These are phyloP conservation scores for Mediolabrus comicus DNA, from an alignment of 108 stramenopile species.

Conservation along the genomic window DNA sequence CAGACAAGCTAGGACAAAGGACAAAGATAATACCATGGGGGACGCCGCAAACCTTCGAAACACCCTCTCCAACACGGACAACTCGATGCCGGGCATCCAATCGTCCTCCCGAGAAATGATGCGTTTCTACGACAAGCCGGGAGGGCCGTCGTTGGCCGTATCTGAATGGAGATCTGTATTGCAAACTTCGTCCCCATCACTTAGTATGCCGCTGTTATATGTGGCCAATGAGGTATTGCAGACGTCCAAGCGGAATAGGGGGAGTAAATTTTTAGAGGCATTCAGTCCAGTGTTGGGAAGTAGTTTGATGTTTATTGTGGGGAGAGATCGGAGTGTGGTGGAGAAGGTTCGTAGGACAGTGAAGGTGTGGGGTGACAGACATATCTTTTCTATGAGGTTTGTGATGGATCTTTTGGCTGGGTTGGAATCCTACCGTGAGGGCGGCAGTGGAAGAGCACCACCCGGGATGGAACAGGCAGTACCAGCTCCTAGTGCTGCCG, in stretches of 20 bases:
- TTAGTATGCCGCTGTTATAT: conserved; percentile 75
- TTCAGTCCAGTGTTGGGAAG: conserved; percentile 73
- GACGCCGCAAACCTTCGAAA: conserved; percentile 36
- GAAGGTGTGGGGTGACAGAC: conserved; percentile 87
- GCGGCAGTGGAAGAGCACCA: not conserved
- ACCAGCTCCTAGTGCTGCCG: conserved; percentile 1
- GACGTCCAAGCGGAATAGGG: conserved; percentile 82
- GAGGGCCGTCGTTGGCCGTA: conserved; percentile 54
- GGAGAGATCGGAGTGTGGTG: conserved; percentile 37
- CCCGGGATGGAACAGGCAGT: not conserved
- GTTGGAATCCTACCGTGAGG: conserved; percentile 63
- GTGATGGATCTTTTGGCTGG: conserved; percentile 73
- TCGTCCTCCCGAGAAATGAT: conserved; percentile 73
- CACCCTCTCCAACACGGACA: conserved; percentile 40
- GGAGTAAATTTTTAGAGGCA: conserved; percentile 81
- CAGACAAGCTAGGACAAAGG: no score
- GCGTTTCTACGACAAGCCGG: conserved; percentile 74
- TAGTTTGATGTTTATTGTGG: conserved; percentile 60
- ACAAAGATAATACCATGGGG: conserved; percentile 22
- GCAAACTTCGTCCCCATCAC: conserved; percentile 48
- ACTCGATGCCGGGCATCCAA: conserved; percentile 69
- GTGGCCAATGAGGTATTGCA: conserved; percentile 88
- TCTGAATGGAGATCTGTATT: conserved; percentile 79
- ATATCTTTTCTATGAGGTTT: conserved; percentile 72
- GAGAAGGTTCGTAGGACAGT: conserved; percentile 80